Evolutionary conservation across 495 filamentous ascomycete species (phyloP).

Genomic region (Penicillium fimorum): DNA sequence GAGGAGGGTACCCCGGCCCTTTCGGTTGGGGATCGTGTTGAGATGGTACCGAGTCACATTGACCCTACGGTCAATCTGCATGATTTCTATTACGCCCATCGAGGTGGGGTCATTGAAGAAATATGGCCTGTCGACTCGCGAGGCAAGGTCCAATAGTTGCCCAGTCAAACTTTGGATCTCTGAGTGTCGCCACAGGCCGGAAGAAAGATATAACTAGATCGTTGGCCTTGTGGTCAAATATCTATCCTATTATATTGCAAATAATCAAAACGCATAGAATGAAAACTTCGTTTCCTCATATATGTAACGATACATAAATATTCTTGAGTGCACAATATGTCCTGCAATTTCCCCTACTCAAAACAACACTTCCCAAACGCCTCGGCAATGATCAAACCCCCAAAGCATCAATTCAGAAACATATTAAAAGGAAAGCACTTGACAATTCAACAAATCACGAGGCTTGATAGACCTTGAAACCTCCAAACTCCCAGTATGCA

Average conservation of each 20-base stretch:
- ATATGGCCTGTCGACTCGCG: slow-evolving; percentile 42
- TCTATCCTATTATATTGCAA: background rate
- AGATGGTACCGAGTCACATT: slow-evolving; percentile 43
- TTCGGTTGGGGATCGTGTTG: slow-evolving; percentile 33
- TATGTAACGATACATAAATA: background rate
- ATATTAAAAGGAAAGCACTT: background rate
- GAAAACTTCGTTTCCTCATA: too few relatives aligned
- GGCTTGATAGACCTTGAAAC: slow-evolving; percentile 37
- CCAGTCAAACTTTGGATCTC: background rate
- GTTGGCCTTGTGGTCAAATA: background rate
- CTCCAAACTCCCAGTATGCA: slow-evolving; percentile 43
- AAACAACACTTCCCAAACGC: background rate
- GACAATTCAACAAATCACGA: background rate
- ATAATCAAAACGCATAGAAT: background rate
- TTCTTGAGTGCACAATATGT: background rate
- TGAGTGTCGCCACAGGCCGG: background rate
- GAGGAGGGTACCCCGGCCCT: slow-evolving; percentile 27
- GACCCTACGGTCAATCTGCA: slow-evolving; percentile 41
- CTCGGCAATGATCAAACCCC: background rate
- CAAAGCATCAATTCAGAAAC: background rate
- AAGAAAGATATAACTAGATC: background rate
- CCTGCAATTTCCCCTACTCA: background rate
- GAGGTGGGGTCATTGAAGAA: slow-evolving; percentile 33
- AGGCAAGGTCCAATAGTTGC: slow-evolving; percentile 36
- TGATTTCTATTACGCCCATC: slow-evolving; percentile 39